These are phyloP conservation scores for Astrothelium subdiscretum DNA, from an alignment of 495 filamentous ascomycete genomes.

Conservation along the genomic window DNA sequence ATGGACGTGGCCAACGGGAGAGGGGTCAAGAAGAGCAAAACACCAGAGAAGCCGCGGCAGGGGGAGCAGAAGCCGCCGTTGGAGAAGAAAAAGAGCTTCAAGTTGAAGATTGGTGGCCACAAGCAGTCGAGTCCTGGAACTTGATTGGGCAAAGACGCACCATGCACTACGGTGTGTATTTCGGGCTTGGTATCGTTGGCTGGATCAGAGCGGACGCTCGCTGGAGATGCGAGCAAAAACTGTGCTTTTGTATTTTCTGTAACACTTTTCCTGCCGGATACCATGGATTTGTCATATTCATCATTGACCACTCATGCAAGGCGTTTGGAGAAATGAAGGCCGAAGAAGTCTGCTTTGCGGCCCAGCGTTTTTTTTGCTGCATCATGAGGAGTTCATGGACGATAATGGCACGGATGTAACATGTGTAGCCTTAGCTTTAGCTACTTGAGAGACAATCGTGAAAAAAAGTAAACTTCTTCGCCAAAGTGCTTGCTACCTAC, in stretches of 20 bases:
- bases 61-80: neutral
- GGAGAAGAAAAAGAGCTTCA: slow-evolving; percentile 5
- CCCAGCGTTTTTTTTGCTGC: neutral
- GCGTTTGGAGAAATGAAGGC: neutral
- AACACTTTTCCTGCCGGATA: neutral
- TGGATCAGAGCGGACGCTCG: neutral
- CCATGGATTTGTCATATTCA: neutral
- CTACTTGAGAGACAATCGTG: too few species aligned
- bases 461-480: too few species aligned
- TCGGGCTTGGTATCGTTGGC: neutral
- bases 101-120: neutral
- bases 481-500: too few species aligned
- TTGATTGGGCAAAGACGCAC: neutral
- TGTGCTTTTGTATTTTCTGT: neutral
- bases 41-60: neutral
- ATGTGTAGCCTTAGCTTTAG: neutral
- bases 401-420: neutral
- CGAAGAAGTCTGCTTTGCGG: neutral
- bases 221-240: neutral
- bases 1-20: neutral
- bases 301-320: neutral
- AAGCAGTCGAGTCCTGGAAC: neutral
- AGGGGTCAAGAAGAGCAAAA: neutral
- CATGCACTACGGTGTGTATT: neutral
- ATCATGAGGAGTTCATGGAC: neutral